Evolutionary conservation across 2,329 filamentous ascomycete genomes (phyloP).

Genomic region (Colletotrichum gigasporum): DNA sequence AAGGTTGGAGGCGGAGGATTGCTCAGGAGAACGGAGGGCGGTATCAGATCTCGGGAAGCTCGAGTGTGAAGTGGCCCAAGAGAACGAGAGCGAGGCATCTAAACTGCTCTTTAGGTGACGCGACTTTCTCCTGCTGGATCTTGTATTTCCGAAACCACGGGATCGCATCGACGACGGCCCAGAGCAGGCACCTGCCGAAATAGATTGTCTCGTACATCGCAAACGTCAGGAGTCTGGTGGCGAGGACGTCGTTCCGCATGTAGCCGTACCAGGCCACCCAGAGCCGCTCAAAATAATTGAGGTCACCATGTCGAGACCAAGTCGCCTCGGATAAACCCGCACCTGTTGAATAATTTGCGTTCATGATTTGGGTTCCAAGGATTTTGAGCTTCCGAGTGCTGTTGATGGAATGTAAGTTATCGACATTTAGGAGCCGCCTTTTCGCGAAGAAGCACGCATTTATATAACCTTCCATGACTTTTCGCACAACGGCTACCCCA

Average conservation of each 20-base stretch:
- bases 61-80: slow-evolving; percentile 95
- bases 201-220: slow-evolving; percentile 93
- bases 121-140: slow-evolving; percentile 88
- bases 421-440: no score
- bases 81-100: slow-evolving; percentile 92
- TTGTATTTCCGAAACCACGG: slow-evolving; percentile 93
- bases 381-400: no score
- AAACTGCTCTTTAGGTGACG: slow-evolving; percentile 90
- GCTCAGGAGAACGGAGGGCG: background rate
- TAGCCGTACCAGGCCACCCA: slow-evolving; percentile 97
- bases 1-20: background rate
- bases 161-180: slow-evolving; percentile 89
- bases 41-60: slow-evolving; percentile 91
- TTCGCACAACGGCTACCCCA: no score
- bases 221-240: slow-evolving; percentile 98
- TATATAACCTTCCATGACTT: no score
- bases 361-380: no score
- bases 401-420: no score
- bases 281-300: slow-evolving; percentile 86
- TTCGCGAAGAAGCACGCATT: no score
- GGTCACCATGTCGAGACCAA: slow-evolving; percentile 69
- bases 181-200: slow-evolving; percentile 90
- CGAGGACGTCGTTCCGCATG: slow-evolving; percentile 97
- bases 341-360: background rate
- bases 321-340: background rate